These are phyloP conservation scores for Albifimbria verrucaria DNA, from an alignment of 2,329 filamentous ascomycete species.

Conservation along the genomic window DNA sequence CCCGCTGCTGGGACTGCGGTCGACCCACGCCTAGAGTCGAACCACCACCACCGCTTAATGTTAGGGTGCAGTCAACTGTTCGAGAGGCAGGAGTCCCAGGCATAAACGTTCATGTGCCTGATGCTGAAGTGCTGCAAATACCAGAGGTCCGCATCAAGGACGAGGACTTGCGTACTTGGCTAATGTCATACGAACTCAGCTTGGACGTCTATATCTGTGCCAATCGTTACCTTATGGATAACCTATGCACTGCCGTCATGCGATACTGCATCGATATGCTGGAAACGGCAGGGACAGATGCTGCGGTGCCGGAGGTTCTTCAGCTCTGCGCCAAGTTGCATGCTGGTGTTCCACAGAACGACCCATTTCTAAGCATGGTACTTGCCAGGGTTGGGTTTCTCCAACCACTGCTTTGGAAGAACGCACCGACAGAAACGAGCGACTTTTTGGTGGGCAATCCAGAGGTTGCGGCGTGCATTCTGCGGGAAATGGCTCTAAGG, in stretches of 20 bases:
- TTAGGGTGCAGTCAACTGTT: neutral
- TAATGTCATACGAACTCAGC: constrained; percentile 42
- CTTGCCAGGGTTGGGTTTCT: constrained; percentile 47
- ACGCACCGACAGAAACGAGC: constrained; percentile 34
- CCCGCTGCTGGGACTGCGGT: neutral
- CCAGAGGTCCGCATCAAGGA: constrained; percentile 30
- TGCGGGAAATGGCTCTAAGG: constrained; percentile 42
- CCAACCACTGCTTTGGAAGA: constrained; percentile 41
- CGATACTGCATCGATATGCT: constrained; percentile 43
- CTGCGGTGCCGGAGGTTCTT: constrained; percentile 40
- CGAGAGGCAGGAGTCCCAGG: neutral
- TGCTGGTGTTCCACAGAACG: constrained; percentile 38
- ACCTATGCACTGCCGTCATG: constrained; percentile 40
- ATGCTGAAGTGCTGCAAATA: constrained; percentile 10
- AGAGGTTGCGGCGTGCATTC: constrained; percentile 42
- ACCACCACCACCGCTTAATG: too few species aligned
- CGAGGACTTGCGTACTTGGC: constrained; percentile 45
- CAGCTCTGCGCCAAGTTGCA: constrained; percentile 40
- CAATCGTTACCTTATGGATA: constrained; percentile 43
- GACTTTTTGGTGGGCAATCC: constrained; percentile 41
- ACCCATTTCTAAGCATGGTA: constrained; percentile 44
- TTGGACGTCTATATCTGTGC: constrained; percentile 49
- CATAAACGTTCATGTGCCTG: neutral
- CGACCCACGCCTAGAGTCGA: neutral
- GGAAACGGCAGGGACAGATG: constrained; percentile 38